Conservation (phyloP, 140 eudicot genomes). For the Erigeron philadelphicus region DNA sequence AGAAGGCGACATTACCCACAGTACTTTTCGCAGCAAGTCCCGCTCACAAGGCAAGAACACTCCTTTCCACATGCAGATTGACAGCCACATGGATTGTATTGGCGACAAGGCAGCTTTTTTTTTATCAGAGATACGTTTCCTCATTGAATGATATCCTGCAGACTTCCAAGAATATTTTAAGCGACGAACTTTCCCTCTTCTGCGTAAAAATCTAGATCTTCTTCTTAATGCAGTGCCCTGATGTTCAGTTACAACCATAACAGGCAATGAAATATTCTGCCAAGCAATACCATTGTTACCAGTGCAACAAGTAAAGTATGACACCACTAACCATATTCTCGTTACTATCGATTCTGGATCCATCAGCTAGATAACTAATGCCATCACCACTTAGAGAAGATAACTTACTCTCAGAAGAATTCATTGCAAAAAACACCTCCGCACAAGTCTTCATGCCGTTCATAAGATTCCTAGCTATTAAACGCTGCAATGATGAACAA, state of each 20-base stretch:
- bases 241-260: constrained; percentile 17
- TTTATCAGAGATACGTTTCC: constrained; percentile 87
- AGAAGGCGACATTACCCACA: constrained; percentile 56
- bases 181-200: constrained; percentile 96
- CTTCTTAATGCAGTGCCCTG: constrained; percentile 73
- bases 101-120: constrained; percentile 90
- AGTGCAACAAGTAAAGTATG: constrained; percentile 6
- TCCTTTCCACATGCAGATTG: constrained; percentile 90
- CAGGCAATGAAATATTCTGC: constrained; percentile 2
- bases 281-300: constrained; percentile 5
- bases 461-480: constrained; percentile 89
- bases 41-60: constrained; percentile 81
- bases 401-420: constrained; percentile 49
- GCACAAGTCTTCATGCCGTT: constrained; percentile 79
- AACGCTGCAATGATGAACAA: constrained; percentile 53
- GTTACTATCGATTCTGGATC: constrained; percentile 59
- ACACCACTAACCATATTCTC: constrained; percentile 55
- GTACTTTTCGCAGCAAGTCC: constrained; percentile 97
- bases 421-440: constrained; percentile 73
- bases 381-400: constrained; percentile 53
- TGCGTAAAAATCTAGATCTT: constrained; percentile 85
- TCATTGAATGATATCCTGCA: constrained; percentile 77
- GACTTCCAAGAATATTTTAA: constrained; percentile 94
- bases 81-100: constrained; percentile 93
- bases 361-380: constrained; percentile 39